Percentiles rank a stretch among this genome's conserved stretches.
phyloP scores from a whole-genome alignment of 495 filamentous ascomycete species.

The Aspergillus taichungensis region DNA sequence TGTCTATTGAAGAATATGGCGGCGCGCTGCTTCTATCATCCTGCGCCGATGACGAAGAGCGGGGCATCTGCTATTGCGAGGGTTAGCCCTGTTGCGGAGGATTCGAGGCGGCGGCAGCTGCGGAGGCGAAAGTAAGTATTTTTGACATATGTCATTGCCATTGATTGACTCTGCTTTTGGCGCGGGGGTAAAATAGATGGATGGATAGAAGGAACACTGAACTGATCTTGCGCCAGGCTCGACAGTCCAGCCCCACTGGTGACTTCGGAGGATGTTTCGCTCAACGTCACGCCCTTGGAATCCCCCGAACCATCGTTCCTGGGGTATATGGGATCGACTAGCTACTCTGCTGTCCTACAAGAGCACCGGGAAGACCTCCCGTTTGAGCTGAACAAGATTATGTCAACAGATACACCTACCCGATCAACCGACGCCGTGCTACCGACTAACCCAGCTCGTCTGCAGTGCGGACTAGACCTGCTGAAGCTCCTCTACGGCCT shows the following conservation, averaged over 20 bases:
- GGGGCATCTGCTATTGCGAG: slow-evolving; percentile 3
- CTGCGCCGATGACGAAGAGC: slow-evolving; percentile 35
- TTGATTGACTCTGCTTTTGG: too few relatives aligned
- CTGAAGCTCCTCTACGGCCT: slow-evolving; percentile 33
- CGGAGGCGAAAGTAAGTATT: too few relatives aligned
- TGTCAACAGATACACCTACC: slow-evolving; percentile 19
- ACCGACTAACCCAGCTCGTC: slow-evolving; percentile 14
- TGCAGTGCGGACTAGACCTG: slow-evolving; percentile 35
- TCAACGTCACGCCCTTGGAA: slow-evolving; percentile 18
- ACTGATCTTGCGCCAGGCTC: too few relatives aligned
- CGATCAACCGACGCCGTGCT: slow-evolving; percentile 8
- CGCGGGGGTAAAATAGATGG: too few relatives aligned
- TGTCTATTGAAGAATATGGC: slow-evolving; percentile 26
- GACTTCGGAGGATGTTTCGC: not conserved
- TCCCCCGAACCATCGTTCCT: slow-evolving; percentile 19
- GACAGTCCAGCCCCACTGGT: too few relatives aligned
- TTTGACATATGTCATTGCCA: too few relatives aligned
- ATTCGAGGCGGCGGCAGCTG: too few relatives aligned
- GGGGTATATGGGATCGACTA: slow-evolving; percentile 43
- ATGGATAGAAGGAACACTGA: too few relatives aligned
- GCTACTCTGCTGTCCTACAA: slow-evolving; percentile 38
- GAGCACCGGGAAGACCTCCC: slow-evolving; percentile 32
- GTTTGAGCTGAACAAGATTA: slow-evolving; percentile 27
- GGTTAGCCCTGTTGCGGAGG: slow-evolving; percentile 1
- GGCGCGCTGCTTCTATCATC: slow-evolving; percentile 34